Base-by-base conservation (phyloP, 306 rosid species). In the Coriaria nepalensis region DNA sequence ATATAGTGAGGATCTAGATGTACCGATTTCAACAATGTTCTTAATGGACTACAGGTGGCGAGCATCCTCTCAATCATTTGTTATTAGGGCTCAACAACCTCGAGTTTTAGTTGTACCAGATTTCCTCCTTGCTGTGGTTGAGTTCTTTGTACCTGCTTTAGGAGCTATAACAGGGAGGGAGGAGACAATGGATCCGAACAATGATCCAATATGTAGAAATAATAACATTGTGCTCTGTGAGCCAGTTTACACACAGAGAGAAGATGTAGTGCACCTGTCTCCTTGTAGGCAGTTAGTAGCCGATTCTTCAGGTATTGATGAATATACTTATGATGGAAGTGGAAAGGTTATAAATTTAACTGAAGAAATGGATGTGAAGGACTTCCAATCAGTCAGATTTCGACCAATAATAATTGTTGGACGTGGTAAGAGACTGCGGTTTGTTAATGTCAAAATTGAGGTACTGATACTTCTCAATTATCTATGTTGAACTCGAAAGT, bases 71-170 rank as follows among this genome's bases (percentile, higher is more conserved):
- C 86, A 76, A 40, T 81, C 95, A 61, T 69, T 79, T 67, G 98
- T 90, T 64, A 66, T 90, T 49, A 83, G 95, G 59, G 63, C 82
- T 63, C 98, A 90, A 68, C 98, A 90, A 64, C 98, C 98, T 40
- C 79, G 98, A 35, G 87, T 85, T 64, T 94, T 90, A 61, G 87
- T 85, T 48, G 95, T 85, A 54, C 94, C 95, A n/a, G 98, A 90
- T 73, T 90, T 85, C 56, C 94, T 90, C 69, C 80, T 90, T 59
- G 95, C 95, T 33, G 94, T 82, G 72, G 83, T 81, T 36, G 98
- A 90, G 66, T 85, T 81, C 71, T 85, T 90, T 75, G 94, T 90
- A 49, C 98, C 98, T 52, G 74, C 95, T 57, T 70, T 90, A 62
- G 78, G 95, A 50, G 61, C 85, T 64, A 73, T 90, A 33, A 90